Evolutionary conservation across 208 protist species (phyloP).

Genomic region (Novymonas esmeraldas): DNA sequence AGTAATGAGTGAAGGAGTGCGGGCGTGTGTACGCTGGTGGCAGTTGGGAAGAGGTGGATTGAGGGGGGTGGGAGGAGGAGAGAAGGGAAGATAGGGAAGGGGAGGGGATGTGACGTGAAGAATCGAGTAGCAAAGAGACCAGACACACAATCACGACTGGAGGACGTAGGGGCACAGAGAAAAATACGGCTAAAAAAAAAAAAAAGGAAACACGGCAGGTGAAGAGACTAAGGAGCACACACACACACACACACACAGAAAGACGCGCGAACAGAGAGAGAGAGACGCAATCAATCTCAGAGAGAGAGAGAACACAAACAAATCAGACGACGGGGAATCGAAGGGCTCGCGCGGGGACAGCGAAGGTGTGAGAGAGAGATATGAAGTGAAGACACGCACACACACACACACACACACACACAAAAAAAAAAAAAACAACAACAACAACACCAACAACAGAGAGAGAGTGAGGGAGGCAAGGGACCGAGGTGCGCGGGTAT

Average conservation of each 20-base stretch:
- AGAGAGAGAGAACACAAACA: neutral
- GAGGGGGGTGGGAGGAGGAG: too few relatives aligned
- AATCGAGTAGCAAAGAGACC: too few relatives aligned
- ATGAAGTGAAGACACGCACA: neutral
- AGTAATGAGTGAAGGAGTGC: too few relatives aligned
- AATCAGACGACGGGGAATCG: neutral
- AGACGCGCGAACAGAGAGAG: neutral
- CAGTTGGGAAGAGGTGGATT: too few relatives aligned
- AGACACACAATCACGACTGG: too few relatives aligned
- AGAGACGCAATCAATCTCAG: neutral
- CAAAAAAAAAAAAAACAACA: neutral
- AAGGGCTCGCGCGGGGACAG: neutral
- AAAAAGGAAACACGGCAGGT: neutral
- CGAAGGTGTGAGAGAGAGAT: neutral
- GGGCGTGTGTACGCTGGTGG: too few relatives aligned
- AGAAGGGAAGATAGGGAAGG: too few relatives aligned
- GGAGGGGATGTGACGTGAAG: too few relatives aligned
- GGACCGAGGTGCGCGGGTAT: too few relatives aligned
- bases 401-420: neutral
- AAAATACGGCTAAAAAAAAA: neutral
- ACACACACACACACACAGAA: neutral
- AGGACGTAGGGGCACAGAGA: too few relatives aligned
- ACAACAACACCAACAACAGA: too few relatives aligned
- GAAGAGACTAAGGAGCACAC: neutral
- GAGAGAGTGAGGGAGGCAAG: too few relatives aligned